Evolutionary conservation across 257 asterid genomes (phyloP).

Genomic region (Nicotiana sylvestris): DNA sequence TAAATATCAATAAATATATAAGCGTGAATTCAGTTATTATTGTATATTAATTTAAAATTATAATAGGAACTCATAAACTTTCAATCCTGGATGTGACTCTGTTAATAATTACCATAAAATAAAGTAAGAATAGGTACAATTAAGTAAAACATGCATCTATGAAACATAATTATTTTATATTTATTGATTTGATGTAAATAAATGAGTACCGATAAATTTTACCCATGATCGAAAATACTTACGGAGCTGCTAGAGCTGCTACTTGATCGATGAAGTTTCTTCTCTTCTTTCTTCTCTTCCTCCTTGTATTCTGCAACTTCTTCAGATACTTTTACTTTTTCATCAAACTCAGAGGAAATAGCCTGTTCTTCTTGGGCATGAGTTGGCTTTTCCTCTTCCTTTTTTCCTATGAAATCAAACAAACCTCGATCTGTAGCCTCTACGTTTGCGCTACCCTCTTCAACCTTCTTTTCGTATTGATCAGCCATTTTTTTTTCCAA

Average conservation of each 20-base stretch:
- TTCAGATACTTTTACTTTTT: slow-evolving; percentile 55
- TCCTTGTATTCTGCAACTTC: slow-evolving; percentile 15
- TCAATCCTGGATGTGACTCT: too few relatives aligned
- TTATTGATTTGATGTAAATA: background rate
- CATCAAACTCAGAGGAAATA: slow-evolving; percentile 41
- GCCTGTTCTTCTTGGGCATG: slow-evolving; percentile 28
- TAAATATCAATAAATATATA: too few relatives aligned
- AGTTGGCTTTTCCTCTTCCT: slow-evolving; percentile 41
- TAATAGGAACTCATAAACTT: too few relatives aligned
- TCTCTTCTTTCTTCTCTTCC: slow-evolving; percentile 27
- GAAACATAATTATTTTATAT: background rate
- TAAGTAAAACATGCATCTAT: too few relatives aligned
- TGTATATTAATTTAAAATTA: too few relatives aligned
- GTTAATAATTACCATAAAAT: too few relatives aligned
- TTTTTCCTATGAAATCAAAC: slow-evolving; percentile 50
- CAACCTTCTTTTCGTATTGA: slow-evolving; percentile 20
- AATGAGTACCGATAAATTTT: background rate
- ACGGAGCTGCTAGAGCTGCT: slow-evolving; percentile 76
- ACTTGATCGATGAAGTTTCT: slow-evolving; percentile 45
- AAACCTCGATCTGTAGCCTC: slow-evolving; percentile 59
- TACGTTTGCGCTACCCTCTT: slow-evolving; percentile 29
- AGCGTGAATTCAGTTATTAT: too few relatives aligned
- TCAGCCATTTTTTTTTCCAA: slow-evolving; percentile 45
- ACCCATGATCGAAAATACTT: slow-evolving; percentile 22
- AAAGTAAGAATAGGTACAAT: too few relatives aligned